phyloP scores from a whole-genome alignment of 2,329 filamentous ascomycete species.

The Pseudogymnoascus sp. region DNA sequence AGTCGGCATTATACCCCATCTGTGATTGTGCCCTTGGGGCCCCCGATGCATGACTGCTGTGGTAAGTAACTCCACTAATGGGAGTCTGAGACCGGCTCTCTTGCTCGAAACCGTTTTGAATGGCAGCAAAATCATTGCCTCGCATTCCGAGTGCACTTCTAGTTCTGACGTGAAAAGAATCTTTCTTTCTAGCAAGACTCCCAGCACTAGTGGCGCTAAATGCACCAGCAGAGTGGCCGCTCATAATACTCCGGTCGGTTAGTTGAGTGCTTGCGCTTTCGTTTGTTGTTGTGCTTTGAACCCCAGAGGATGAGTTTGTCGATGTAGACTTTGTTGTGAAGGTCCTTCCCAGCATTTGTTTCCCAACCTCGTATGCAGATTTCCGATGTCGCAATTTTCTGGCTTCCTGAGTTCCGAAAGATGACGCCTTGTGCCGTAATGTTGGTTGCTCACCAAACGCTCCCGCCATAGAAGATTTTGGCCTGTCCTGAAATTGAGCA shows the following conservation, averaged over 20 bases:
- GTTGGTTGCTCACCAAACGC: slow-evolving; percentile 31
- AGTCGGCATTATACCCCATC: slow-evolving; percentile 56
- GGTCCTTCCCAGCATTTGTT: slow-evolving; percentile 64
- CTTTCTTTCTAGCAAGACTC: slow-evolving; percentile 74
- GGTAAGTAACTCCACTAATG: slow-evolving; percentile 77
- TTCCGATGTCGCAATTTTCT: slow-evolving; percentile 55
- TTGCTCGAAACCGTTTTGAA: slow-evolving; percentile 32
- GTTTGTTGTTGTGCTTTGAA: slow-evolving; percentile 59
- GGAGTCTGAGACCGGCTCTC: slow-evolving; percentile 52
- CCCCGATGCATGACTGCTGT: slow-evolving; percentile 69
- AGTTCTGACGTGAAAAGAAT: slow-evolving; percentile 41
- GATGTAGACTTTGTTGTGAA: slow-evolving; percentile 83
- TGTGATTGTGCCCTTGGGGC: slow-evolving; percentile 53
- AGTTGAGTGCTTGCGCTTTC: slow-evolving; percentile 64
- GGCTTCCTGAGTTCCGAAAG: slow-evolving; percentile 2
- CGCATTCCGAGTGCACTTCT: slow-evolving; percentile 59
- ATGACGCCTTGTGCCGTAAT: neutral
- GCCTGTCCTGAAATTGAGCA: slow-evolving; percentile 41
- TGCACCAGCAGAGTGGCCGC: slow-evolving; percentile 78
- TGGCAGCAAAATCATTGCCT: slow-evolving; percentile 33
- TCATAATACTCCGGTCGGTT: slow-evolving; percentile 86
- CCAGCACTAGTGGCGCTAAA: slow-evolving; percentile 95
- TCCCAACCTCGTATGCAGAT: slow-evolving; percentile 71
- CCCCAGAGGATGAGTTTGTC: slow-evolving; percentile 68
- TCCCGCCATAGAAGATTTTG: slow-evolving; percentile 52